phyloP scores from a whole-genome alignment of 768 basidiomycete species.

The Leucocoprinus leucothites region DNA sequence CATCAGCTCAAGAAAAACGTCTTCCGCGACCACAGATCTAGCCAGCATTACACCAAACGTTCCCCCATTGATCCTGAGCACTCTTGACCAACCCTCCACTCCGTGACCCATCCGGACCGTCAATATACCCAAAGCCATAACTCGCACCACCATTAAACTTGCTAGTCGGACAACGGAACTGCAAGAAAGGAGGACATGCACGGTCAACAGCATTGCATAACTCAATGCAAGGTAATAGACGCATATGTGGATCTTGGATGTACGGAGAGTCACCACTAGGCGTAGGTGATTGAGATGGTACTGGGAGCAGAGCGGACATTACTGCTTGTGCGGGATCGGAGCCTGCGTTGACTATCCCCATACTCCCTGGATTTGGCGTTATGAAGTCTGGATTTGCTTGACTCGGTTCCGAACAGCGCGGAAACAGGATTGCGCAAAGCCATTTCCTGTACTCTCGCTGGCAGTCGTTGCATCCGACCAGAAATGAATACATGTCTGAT shows the following conservation, averaged over 20 bases:
- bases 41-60: constrained; percentile 59
- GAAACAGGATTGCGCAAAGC: constrained; percentile 73
- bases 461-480: constrained; percentile 77
- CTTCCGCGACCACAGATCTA: not conserved
- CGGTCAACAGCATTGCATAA: constrained; percentile 71
- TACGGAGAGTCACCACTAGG: constrained; percentile 49
- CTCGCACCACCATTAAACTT: constrained; percentile 61
- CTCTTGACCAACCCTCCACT: constrained; percentile 49
- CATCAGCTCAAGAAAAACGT: not conserved
- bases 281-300: constrained; percentile 30
- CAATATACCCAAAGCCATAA: constrained; percentile 77
- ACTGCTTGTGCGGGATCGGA: constrained; percentile 33
- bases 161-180: constrained; percentile 63
- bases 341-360: constrained; percentile 30
- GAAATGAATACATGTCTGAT: constrained; percentile 74
- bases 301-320: constrained; percentile 47
- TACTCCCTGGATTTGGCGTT: constrained; percentile 29
- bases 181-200: constrained; percentile 72
- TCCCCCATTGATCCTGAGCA: constrained; percentile 67
- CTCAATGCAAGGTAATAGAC: constrained; percentile 77
- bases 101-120: constrained; percentile 45
- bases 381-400: constrained; percentile 29
- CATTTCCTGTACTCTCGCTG: constrained; percentile 69
- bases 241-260: constrained; percentile 44
- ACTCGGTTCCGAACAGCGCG: constrained; percentile 66